Evolutionary conservation across 352 stramenopile species (phyloP).

Genomic region (Phytophthora hybrid): DNA sequence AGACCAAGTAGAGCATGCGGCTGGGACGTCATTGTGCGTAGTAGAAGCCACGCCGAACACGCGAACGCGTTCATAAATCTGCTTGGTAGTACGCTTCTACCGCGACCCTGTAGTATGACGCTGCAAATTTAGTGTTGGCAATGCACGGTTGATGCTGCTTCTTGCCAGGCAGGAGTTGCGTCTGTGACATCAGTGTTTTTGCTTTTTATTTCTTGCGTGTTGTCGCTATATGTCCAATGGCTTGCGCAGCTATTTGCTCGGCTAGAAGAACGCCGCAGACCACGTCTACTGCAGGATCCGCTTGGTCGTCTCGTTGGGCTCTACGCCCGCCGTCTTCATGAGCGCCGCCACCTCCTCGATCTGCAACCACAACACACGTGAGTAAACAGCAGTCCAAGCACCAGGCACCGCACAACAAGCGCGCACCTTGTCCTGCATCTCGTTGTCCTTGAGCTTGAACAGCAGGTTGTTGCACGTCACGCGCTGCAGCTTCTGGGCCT

Average conservation of each 20-base stretch:
- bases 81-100: slow-evolving; percentile 12
- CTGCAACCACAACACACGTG: slow-evolving; percentile 29
- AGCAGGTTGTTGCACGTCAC: slow-evolving; percentile 90
- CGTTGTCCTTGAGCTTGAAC: slow-evolving; percentile 88
- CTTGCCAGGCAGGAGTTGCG: slow-evolving; percentile 6
- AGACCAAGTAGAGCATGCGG: slow-evolving; percentile 91
- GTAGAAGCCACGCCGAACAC: background rate
- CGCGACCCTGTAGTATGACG: background rate
- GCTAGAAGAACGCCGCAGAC: slow-evolving; percentile 12
- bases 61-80: slow-evolving; percentile 14
- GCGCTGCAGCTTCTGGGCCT: slow-evolving; percentile 79
- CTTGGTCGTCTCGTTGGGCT: slow-evolving; percentile 86
- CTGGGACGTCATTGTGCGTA: background rate
- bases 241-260: slow-evolving; percentile 13
- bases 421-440: slow-evolving; percentile 71
- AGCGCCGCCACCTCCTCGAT: slow-evolving; percentile 80
- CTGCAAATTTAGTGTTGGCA: too few species aligned
- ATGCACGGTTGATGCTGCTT: background rate
- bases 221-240: slow-evolving; percentile 35
- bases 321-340: slow-evolving; percentile 82
- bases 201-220: slow-evolving; percentile 30
- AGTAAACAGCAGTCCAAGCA: slow-evolving; percentile 1
- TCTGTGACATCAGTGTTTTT: slow-evolving; percentile 30
- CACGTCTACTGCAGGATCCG: slow-evolving; percentile 78
- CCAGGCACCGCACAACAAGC: background rate